Percentiles rank a stretch among this genome's conserved stretches.
Evolutionary conservation across 345 rosid genomes (phyloP).

Genomic region (Eucalyptus fibrosa): DNA sequence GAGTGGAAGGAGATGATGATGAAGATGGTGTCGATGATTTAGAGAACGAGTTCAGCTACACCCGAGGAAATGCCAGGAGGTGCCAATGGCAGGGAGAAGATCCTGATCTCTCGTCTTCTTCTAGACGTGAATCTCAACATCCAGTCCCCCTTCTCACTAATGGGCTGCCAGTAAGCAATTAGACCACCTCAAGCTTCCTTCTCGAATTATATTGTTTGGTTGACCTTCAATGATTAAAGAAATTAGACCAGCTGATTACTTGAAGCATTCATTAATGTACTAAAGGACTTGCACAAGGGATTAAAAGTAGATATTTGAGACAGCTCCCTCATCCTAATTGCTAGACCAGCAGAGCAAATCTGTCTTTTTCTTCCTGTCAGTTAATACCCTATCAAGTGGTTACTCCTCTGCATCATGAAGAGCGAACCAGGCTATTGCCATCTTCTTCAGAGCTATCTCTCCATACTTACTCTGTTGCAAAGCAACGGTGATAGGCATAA

Average conservation of each 20-base stretch:
- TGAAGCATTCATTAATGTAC: background rate
- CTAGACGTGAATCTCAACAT: slow-evolving; percentile 81
- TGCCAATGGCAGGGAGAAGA: slow-evolving; percentile 83
- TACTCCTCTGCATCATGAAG: background rate
- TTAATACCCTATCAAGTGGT: background rate
- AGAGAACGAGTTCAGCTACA: slow-evolving; percentile 83
- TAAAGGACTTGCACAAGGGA: background rate
- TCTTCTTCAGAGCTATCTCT: background rate
- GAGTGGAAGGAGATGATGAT: slow-evolving; percentile 96
- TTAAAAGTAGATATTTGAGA: background rate
- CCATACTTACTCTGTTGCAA: background rate
- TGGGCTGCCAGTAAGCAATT: slow-evolving; percentile 58
- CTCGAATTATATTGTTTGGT: background rate
- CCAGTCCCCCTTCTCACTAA: slow-evolving; percentile 90
- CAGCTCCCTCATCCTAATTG: background rate
- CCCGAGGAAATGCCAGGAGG: slow-evolving; percentile 53
- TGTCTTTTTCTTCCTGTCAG: background rate
- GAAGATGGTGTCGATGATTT: slow-evolving; percentile 96
- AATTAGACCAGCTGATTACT: background rate
- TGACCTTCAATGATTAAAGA: background rate
- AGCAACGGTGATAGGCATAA: background rate
- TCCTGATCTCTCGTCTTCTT: slow-evolving; percentile 70
- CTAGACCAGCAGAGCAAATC: background rate
- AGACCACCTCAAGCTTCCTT: background rate
- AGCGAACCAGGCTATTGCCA: background rate